Percentiles rank a stretch among this genome's conserved stretches.
phyloP scores from a whole-genome alignment of 306 rosid genomes.

The Fagus crenata region DNA sequence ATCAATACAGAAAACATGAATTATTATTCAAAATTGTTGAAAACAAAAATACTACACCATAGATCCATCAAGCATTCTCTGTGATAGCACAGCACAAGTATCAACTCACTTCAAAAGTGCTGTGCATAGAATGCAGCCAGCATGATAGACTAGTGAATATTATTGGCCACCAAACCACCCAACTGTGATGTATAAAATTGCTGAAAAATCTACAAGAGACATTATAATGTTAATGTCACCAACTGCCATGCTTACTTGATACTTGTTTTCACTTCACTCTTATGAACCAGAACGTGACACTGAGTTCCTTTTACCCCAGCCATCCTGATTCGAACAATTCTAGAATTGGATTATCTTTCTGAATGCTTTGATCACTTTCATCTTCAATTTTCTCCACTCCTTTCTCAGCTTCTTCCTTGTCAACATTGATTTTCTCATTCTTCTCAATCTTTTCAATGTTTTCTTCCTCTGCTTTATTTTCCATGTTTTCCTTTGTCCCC shows the following conservation, averaged over 20 bases:
- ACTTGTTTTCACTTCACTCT: not conserved
- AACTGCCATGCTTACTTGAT: not conserved
- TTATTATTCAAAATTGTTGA: not conserved
- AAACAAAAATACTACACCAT: not conserved
- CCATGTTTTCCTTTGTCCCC: conserved; percentile 25
- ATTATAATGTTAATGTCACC: no score
- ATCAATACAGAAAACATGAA: not conserved
- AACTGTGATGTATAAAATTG: no score
- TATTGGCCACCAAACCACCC: not conserved
- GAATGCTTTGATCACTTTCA: conserved; percentile 12
- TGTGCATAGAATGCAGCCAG: not conserved
- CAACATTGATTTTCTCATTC: not conserved
- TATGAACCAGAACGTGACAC: not conserved
- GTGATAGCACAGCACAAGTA: no score
- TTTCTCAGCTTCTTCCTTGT: conserved; percentile 15
- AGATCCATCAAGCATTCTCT: not conserved
- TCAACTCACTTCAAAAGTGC: no score
- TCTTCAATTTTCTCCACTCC: conserved; percentile 11
- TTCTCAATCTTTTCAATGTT: not conserved
- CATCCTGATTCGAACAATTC: conserved; percentile 68
- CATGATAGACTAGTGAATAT: not conserved
- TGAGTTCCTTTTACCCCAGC: conserved; percentile 26
- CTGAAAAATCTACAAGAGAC: not conserved
- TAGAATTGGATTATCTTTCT: conserved; percentile 42
- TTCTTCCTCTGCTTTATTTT: not conserved